Evolutionary conservation across 768 basidiomycete species (phyloP).

Genomic region (Pholiota molesta): DNA sequence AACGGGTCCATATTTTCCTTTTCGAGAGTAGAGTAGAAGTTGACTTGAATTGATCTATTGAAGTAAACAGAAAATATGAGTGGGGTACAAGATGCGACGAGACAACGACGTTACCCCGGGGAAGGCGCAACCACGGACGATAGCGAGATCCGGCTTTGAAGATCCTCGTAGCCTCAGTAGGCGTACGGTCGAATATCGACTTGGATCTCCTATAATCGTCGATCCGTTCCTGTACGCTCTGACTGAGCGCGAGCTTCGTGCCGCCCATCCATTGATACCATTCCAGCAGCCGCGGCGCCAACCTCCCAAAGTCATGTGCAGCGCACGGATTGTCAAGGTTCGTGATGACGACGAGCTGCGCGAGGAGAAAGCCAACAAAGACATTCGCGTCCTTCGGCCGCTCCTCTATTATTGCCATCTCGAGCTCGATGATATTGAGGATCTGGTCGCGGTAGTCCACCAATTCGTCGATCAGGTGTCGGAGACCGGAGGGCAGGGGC

Average conservation of each 20-base stretch:
- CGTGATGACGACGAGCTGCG: background rate
- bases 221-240: background rate
- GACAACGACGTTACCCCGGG: background rate
- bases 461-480: background rate
- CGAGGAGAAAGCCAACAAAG: background rate
- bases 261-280: background rate
- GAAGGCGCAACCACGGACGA: background rate
- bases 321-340: background rate
- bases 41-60: background rate
- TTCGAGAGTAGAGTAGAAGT: background rate
- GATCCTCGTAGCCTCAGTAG: background rate
- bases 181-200: background rate
- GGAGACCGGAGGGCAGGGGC: background rate
- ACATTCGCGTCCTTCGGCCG: background rate
- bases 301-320: background rate
- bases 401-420: background rate
- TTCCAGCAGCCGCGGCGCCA: background rate
- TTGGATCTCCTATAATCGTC: background rate
- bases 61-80: background rate
- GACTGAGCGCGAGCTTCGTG: background rate
- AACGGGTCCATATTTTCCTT: background rate
- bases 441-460: constrained; percentile 3
- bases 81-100: too few relatives aligned
- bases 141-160: background rate
- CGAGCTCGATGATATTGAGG: background rate